These are phyloP conservation scores for Lentinula sp. DNA, from an alignment of 768 basidiomycete species.

Conservation along the genomic window DNA sequence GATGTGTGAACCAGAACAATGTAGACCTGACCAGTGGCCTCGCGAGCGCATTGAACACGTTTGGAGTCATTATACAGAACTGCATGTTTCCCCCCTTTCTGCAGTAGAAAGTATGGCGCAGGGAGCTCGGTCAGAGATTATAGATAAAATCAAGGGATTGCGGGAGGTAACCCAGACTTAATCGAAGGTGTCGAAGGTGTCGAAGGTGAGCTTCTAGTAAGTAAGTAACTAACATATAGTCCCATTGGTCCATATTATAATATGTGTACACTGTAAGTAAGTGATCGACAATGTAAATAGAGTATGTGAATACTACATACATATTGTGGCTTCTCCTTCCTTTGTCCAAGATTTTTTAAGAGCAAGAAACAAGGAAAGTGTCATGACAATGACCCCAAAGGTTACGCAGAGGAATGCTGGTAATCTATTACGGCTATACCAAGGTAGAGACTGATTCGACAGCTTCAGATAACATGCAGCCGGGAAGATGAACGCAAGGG, in stretches of 20 bases:
- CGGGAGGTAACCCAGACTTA: conserved; percentile 21
- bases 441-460: conserved; percentile 44
- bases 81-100: conserved; percentile 66
- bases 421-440: conserved; percentile 67
- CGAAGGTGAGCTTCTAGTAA: neutral
- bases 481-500: conserved; percentile 90
- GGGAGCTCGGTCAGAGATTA: conserved; percentile 58
- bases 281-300: neutral
- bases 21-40: conserved; percentile 42
- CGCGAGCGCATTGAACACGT: conserved; percentile 56
- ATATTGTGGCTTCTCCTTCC: conserved; percentile 68
- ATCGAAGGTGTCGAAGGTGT: neutral
- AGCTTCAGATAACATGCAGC: conserved; percentile 84
- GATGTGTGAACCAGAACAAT: conserved; percentile 54
- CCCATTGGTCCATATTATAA: neutral
- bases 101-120: conserved; percentile 63
- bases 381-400: conserved; percentile 77
- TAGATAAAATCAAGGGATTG: conserved; percentile 55
- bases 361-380: conserved; percentile 71
- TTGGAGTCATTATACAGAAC: conserved; percentile 59
- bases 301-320: conserved; percentile 34
- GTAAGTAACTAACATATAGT: neutral
- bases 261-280: neutral
- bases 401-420: conserved; percentile 66
- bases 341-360: conserved; percentile 73